phyloP scores from a whole-genome alignment of 352 stramenopile genomes.

The Phytophthora citrophthora region DNA sequence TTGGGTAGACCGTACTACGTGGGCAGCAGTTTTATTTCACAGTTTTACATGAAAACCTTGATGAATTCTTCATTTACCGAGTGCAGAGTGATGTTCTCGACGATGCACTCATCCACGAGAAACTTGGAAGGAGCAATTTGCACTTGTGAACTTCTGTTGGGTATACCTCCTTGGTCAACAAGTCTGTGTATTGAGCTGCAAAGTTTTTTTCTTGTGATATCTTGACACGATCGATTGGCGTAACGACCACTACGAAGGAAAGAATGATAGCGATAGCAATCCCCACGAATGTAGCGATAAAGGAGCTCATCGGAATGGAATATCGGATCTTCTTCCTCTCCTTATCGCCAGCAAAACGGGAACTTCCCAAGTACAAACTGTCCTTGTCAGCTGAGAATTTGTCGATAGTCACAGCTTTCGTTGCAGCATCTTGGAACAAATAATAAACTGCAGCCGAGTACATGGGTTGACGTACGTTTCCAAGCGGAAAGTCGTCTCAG shows the following conservation, averaged over 20 bases:
- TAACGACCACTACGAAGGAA: too few relatives aligned
- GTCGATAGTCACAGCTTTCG: constrained; percentile 28
- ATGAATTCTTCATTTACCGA: too few relatives aligned
- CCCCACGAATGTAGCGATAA: too few relatives aligned
- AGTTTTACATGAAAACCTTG: too few relatives aligned
- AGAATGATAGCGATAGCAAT: too few relatives aligned
- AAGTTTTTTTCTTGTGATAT: constrained; percentile 33
- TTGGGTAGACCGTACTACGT: not conserved
- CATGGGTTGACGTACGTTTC: constrained; percentile 47
- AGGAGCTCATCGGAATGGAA: too few relatives aligned
- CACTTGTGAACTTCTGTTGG: constrained; percentile 40
- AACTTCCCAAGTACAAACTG: too few relatives aligned
- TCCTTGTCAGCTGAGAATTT: too few relatives aligned
- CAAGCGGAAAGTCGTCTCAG: constrained; percentile 29
- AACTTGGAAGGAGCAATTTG: constrained; percentile 27
- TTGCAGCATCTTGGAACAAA: constrained; percentile 47
- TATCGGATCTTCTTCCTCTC: too few relatives aligned
- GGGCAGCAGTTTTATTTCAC: too few relatives aligned
- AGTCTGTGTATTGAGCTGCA: constrained; percentile 31
- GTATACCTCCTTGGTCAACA: constrained; percentile 51
- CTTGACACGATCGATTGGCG: constrained; percentile 12
- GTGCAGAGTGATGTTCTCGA: too few relatives aligned
- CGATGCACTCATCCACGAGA: constrained; percentile 43
- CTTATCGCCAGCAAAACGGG: too few relatives aligned
- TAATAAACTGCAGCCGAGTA: constrained; percentile 63